These are phyloP conservation scores for Cutaneotrichosporon cutaneum DNA, from an alignment of 1,284 basidiomycete genomes.

Conservation along the genomic window DNA sequence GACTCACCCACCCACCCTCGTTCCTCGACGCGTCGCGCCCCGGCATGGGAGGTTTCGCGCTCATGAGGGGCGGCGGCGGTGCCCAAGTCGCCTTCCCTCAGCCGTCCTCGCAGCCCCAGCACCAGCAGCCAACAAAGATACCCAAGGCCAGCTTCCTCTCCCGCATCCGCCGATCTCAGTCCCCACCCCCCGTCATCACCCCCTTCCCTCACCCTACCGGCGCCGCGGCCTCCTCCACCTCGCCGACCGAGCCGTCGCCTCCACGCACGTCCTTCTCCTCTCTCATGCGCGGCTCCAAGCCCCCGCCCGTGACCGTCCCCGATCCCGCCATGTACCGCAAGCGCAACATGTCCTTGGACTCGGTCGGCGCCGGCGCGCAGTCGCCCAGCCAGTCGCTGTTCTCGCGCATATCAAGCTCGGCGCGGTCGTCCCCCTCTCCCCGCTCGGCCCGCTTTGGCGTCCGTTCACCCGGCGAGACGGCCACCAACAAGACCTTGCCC, in stretches of 20 bases:
- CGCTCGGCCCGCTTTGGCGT: not conserved
- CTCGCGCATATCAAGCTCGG: not conserved
- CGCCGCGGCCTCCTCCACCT: not conserved
- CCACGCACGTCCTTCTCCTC: not conserved
- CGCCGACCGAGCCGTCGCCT: not conserved
- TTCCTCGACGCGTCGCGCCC: not conserved
- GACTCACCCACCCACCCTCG: not conserved
- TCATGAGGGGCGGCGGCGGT: constrained; percentile 21
- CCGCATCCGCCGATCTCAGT: not conserved
- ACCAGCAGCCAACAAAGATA: constrained; percentile 21
- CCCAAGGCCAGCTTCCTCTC: constrained; percentile 45
- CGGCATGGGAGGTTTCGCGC: constrained; percentile 11
- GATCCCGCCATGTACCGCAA: not conserved
- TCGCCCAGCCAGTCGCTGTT: not conserved
- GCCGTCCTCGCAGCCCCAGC: not conserved
- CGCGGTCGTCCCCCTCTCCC: not conserved
- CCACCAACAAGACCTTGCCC: not conserved
- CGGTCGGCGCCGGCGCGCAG: not conserved
- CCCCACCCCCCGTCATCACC: constrained; percentile 5
- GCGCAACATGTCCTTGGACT: not conserved
- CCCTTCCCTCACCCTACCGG: not conserved
- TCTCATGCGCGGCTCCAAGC: not conserved
- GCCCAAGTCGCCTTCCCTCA: constrained; percentile 13
- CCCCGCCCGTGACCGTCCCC: not conserved
- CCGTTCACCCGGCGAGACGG: not conserved